Base-by-base conservation (phyloP, 2,329 filamentous ascomycete species). In the Pyricularia pennisetigena region DNA sequence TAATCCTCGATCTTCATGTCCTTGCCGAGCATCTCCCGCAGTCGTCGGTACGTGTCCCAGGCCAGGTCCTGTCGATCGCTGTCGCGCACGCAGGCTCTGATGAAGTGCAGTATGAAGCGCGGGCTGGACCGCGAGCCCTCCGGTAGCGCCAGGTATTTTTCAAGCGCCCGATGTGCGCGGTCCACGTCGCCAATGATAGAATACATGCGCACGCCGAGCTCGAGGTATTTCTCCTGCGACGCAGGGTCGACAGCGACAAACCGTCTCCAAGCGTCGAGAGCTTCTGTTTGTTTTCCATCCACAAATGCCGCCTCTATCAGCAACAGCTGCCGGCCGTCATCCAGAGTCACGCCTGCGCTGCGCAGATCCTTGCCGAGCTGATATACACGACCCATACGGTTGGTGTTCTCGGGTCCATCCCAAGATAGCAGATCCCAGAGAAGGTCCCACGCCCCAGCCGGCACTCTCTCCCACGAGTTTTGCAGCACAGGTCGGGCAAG, bases 1-100 rank as follows among this genome's bases (percentile, higher is more conserved):
- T 94, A 96, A 74, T 96, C 90, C 23, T 87, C 80, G 74, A 94
- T 88, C 3, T 82, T 85, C 79, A 93, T 89, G 0, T 82, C 77
- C 28, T 82, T 74, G 0, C 85, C 87, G 2, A 93, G 81, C 6
- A 85, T 82, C 29, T 82, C 79, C 70, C 88, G 87, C 72, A 96
- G 81, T 67, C 83, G 82, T 54, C 87, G 78, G 76, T 94, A 95
- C 1, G 86, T 76, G 28, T 82, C 78, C 87, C 90, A 94, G 0
- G 91, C 91, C 70, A 82, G 82, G 23, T 79, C 84, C 69, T 75
- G 80, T 65, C 75, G 83, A 2, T 80, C 79, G 24, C 32, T 64
- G 4, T 67, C 64, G 4, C 20, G 24, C 0, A 87, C 87, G 77
- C 87, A 89, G 8, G 89, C 86, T 57, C 85, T 83, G 68, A 96